Evolutionary conservation across 805 yeast genomes (phyloP), one percentile per base, ranked within the genome.

Genomic region (Schwanniomyces vanrijiae): DNA sequence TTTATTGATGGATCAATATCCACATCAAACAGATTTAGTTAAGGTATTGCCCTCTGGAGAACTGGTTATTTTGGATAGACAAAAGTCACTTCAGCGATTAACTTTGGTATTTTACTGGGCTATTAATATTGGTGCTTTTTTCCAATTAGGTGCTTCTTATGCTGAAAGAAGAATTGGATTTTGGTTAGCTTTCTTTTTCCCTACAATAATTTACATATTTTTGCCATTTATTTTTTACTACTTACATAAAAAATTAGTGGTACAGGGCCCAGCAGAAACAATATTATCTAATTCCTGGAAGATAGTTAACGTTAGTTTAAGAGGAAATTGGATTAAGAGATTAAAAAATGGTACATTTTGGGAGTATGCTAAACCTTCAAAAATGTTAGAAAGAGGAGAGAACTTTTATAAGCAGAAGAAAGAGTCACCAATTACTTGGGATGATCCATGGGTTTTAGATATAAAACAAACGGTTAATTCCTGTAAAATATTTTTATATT

Each of bases 31-130:
- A 54, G 85, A 82, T 52, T 80, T 77, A 43, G 80, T 88, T 46
- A 77, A 75, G 62, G 79, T 77, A 3, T 69, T 77, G 47, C 76
- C 78, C 53, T 60, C 73, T 22, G 96, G 96, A 47, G 83, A 82
- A 59, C 75, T 76, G 41, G 91, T 86, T 29, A 81, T 86, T 55
- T 65, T 77, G 39, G 80, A 76, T 54, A 68, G 78, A 45, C 73
- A 70, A 55, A 64, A 71, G 46, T 60, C 77, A 4, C 59, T 75
- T 47, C 72, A 69, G 55, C 60, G 74, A 56, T 70, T 69, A 62
- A 56, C 77, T 19, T 65, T 78, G 58, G 65, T 74, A 39, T 79
- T 78, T 60, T 79, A 79, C 62, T 78, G 82, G 80, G 64, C 78
- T 44, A 79, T 80, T 53, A 80, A 78, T 55, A 66, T 77, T 49